These are phyloP conservation scores for Amanita exitialis DNA, from an alignment of 768 basidiomycete genomes.

Conservation along the genomic window DNA sequence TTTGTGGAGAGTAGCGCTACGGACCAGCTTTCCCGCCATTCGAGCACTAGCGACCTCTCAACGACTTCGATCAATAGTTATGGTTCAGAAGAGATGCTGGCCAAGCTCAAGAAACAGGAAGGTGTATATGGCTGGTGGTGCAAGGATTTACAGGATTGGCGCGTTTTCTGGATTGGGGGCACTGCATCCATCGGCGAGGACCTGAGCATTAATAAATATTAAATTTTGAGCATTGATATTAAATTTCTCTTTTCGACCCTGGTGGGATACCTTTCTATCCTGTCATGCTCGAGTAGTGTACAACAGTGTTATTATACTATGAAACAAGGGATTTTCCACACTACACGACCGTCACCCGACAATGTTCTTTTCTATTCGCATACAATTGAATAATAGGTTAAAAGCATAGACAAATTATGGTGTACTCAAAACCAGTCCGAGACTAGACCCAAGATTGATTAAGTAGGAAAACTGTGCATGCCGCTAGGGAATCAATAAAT, in stretches of 20 bases:
- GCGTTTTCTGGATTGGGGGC: conserved; percentile 79
- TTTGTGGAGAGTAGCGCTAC: conserved; percentile 24
- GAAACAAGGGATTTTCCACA: not conserved
- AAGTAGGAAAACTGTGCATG: not conserved
- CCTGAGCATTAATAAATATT: not conserved
- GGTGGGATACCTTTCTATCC: not conserved
- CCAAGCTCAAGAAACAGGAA: conserved; percentile 38
- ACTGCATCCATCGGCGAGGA: conserved; percentile 9
- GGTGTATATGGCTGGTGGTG: conserved; percentile 75
- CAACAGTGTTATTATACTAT: conserved; percentile 6
- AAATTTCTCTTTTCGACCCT: not conserved
- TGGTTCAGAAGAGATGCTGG: conserved; percentile 40
- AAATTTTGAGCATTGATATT: not conserved
- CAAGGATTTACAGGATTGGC: conserved; percentile 66
- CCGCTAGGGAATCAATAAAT: not conserved
- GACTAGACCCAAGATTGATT: conserved; percentile 1
- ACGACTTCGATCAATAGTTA: conserved; percentile 36
- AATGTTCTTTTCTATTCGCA: not conserved
- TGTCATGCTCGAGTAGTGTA: conserved; percentile 8
- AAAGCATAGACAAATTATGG: not conserved
- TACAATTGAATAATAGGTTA: conserved; percentile 1
- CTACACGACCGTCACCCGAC: not conserved
- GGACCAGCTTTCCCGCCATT: conserved; percentile 29
- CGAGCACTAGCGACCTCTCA: conserved; percentile 32
- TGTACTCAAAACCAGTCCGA: not conserved